These are phyloP conservation scores for Apiospora pterosperma DNA, from an alignment of 2,329 filamentous ascomycete genomes.

Conservation along the genomic window DNA sequence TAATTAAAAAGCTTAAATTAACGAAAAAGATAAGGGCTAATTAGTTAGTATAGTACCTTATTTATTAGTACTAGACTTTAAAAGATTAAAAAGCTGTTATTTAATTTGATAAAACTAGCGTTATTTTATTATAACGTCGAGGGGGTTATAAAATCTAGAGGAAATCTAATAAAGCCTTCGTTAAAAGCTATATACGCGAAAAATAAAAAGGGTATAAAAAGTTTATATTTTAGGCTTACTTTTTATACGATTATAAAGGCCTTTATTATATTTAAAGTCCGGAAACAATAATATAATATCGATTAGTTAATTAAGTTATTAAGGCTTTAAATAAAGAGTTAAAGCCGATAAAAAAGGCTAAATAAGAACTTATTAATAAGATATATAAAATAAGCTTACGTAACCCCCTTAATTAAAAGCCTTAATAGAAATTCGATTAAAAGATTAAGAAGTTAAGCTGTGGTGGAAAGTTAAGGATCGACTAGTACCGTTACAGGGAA, in stretches of 20 bases:
- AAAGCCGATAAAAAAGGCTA: neutral
- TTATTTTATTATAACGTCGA: neutral
- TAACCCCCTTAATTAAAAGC: no score
- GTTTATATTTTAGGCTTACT: no score
- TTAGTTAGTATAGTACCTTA: neutral
- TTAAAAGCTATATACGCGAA: neutral
- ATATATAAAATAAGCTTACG: no score
- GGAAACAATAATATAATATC: no score
- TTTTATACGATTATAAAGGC: no score
- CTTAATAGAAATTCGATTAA: no score
- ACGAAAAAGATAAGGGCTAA: neutral
- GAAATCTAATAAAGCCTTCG: neutral
- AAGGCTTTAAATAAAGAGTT: neutral
- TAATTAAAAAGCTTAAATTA: neutral
- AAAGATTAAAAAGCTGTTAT: neutral
- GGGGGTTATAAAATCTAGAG: neutral
- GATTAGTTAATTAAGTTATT: no score
- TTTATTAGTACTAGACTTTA: neutral
- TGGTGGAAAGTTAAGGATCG: neutral
- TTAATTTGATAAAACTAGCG: neutral
- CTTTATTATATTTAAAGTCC: no score
- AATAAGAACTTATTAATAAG: neutral
- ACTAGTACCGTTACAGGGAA: neutral
- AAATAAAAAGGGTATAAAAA: no score
- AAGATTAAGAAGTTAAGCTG: neutral